Evolutionary conservation across 495 filamentous ascomycete genomes (phyloP), one percentile per base, ranked within the genome.

Genomic region (Tuber borchii): DNA sequence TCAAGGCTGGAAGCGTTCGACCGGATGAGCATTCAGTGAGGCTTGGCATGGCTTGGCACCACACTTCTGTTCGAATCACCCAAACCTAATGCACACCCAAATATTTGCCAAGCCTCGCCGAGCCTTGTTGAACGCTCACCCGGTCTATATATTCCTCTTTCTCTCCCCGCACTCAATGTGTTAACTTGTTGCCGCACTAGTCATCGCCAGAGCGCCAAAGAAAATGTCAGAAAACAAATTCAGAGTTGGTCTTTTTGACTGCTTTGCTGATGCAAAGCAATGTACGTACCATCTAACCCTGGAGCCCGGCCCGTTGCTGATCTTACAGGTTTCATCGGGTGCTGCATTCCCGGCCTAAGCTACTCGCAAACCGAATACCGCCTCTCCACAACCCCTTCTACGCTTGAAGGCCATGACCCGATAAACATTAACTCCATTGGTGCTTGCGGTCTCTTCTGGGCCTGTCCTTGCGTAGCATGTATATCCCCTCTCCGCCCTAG

Each of bases 211-310:
- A 19, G 19, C 7, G 7, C 56, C 56, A 65, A 6, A 65, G 26
- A 65, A 65, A 65, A 65, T 65, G 56, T 34, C 56, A 7, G 56
- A 19, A 65, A 65, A 31, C 31, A 65, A 34, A 34, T 65, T 34
- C 56, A 65, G 56, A 34, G 56, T 65, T 31, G 56, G 56, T 65
- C 56, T 65, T 34, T 65, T 65, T 26, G 56, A 65, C 26, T 65
- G 56, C 5, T 65, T 65, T 31, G 26, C 56, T 14, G 56, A 65
- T 34, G 2, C 17, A 16, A 65, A 65, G 31, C 26, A 65, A 65
- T 65, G 56, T 65, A 65, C 5, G 26, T 34, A 34, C 26, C 14
- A 7, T 65, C 31, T 4, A 31, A 19, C 56, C 56, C 56, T 12
- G 5, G 9, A n/a, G 8, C 26, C 56, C 14, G 56, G 34, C 31